phyloP scores from a whole-genome alignment of 305 asterid genomes.

The Coffea humblotiana region DNA sequence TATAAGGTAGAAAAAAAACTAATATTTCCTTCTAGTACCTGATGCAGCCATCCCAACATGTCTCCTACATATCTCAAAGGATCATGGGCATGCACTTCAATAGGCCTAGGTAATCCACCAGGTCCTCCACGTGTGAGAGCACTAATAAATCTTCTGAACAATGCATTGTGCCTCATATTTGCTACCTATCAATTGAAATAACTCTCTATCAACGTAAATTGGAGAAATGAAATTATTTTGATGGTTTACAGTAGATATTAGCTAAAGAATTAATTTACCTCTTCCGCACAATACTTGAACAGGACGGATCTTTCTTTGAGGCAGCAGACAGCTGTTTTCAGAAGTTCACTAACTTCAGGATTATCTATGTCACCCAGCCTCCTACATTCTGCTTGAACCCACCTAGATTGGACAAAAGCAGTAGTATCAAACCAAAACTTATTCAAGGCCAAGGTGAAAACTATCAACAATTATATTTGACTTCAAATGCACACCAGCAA shows the following conservation, averaged over 20 bases:
- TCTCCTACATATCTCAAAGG: constrained; percentile 98
- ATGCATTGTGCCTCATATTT: constrained; percentile 96
- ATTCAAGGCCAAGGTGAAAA: neutral
- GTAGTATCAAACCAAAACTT: constrained; percentile 6
- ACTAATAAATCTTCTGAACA: constrained; percentile 94
- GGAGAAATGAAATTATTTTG: constrained; percentile 16
- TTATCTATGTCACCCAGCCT: constrained; percentile 91
- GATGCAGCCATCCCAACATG: constrained; percentile 99
- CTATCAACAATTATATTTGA: constrained; percentile 1
- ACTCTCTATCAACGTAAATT: constrained; percentile 15
- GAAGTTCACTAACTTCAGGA: constrained; percentile 93
- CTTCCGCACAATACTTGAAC: constrained; percentile 97
- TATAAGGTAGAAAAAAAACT: neutral
- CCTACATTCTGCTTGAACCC: constrained; percentile 98
- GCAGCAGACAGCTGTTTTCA: constrained; percentile 88
- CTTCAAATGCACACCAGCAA: neutral
- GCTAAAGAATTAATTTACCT: constrained; percentile 50
- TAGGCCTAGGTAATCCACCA: constrained; percentile 98
- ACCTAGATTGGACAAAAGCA: constrained; percentile 43
- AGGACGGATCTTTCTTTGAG: constrained; percentile 96
- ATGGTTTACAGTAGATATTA: constrained; percentile 14
- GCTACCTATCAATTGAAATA: constrained; percentile 59
- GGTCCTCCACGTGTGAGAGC: constrained; percentile 99
- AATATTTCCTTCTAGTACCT: constrained; percentile 39
- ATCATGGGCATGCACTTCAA: constrained; percentile 99